phyloP scores from a whole-genome alignment of 495 filamentous ascomycete genomes.

The Aspergillus funiculosus region DNA sequence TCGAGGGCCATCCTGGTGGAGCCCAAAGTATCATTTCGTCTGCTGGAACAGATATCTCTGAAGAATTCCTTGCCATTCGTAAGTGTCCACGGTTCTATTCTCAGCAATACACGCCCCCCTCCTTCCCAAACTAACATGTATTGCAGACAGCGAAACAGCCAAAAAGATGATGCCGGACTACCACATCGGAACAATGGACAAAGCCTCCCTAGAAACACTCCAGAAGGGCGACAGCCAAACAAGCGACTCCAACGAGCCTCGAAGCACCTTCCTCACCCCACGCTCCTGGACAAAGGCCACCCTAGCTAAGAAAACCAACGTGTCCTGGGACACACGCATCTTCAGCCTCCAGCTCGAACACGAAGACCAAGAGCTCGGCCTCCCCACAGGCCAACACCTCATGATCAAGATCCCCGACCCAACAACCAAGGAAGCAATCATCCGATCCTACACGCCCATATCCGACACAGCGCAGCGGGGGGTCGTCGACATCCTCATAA shows the following conservation, averaged over 20 bases:
- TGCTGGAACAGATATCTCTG: slow-evolving; percentile 79
- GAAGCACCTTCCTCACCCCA: slow-evolving; percentile 62
- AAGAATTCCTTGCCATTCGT: slow-evolving; percentile 95
- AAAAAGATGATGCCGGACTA: slow-evolving; percentile 88
- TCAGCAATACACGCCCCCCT: too few relatives aligned
- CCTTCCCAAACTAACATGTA: slow-evolving; percentile 3
- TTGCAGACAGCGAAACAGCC: slow-evolving; percentile 79
- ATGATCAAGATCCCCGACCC: slow-evolving; percentile 78
- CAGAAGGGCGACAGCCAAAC: slow-evolving; percentile 20
- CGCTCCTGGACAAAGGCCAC: slow-evolving; percentile 65
- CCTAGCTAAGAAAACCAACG: slow-evolving; percentile 55
- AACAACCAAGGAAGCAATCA: slow-evolving; percentile 59
- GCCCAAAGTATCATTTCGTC: slow-evolving; percentile 80
- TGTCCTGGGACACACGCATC: slow-evolving; percentile 79
- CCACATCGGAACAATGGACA: slow-evolving; percentile 74
- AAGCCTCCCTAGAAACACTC: slow-evolving; percentile 50
- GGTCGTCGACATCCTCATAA: slow-evolving; percentile 68
- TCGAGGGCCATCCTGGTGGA: slow-evolving; percentile 85
- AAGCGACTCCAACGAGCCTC: slow-evolving; percentile 34
- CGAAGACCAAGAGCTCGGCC: slow-evolving; percentile 61
- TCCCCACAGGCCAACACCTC: slow-evolving; percentile 85
- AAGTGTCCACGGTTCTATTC: slow-evolving; percentile 30
- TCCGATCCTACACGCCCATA: slow-evolving; percentile 86
- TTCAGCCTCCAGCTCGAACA: slow-evolving; percentile 80
- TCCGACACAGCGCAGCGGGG: slow-evolving; percentile 58